These are phyloP conservation scores for Ophiostoma novo-ulmi DNA, from an alignment of 2,329 filamentous ascomycete genomes.

Conservation along the genomic window DNA sequence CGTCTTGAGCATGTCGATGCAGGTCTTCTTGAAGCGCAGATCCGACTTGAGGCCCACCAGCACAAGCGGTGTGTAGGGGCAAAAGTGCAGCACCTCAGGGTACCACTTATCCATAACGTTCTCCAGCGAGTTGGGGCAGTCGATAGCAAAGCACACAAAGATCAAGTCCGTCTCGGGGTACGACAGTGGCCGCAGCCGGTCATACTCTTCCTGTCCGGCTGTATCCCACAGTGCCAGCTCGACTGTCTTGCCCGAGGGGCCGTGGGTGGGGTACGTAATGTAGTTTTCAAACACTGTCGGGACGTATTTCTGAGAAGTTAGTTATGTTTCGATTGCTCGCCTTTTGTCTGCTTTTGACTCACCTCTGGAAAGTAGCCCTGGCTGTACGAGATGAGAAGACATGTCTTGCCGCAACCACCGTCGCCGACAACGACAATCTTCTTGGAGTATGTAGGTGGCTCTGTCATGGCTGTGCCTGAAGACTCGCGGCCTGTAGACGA, in stretches of 20 bases:
- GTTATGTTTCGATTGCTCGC: conserved; percentile 16
- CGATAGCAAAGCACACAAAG: conserved; percentile 98
- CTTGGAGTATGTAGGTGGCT: conserved; percentile 91
- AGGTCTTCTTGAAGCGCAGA: conserved; percentile 88
- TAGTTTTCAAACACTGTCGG: conserved; percentile 99
- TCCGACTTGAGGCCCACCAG: conserved; percentile 96
- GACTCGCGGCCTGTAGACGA: conserved; percentile 70
- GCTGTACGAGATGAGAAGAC: conserved; percentile 95
- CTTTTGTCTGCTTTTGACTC: conserved; percentile 26
- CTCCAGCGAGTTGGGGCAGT: conserved; percentile 95
- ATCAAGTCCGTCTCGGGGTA: conserved; percentile 97
- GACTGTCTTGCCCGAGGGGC: conserved; percentile 82
- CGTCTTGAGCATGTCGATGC: conserved; percentile 97
- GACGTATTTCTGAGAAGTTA: conserved; percentile 79
- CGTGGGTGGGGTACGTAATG: conserved; percentile 93
- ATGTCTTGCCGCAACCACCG: conserved; percentile 97
- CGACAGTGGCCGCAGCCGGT: conserved; percentile 87
- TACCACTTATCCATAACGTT: conserved; percentile 99
- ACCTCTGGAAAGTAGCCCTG: conserved; percentile 99
- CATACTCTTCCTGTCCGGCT: conserved; percentile 97
- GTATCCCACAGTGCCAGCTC: conserved; percentile 98
- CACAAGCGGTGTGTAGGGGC: conserved; percentile 91
- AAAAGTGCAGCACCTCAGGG: conserved; percentile 97
- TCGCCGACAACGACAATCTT: conserved; percentile 99
- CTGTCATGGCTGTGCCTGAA: conserved; percentile 66